phyloP scores from a whole-genome alignment of 1,284 basidiomycete genomes.

The Fomitopsis betulina region DNA sequence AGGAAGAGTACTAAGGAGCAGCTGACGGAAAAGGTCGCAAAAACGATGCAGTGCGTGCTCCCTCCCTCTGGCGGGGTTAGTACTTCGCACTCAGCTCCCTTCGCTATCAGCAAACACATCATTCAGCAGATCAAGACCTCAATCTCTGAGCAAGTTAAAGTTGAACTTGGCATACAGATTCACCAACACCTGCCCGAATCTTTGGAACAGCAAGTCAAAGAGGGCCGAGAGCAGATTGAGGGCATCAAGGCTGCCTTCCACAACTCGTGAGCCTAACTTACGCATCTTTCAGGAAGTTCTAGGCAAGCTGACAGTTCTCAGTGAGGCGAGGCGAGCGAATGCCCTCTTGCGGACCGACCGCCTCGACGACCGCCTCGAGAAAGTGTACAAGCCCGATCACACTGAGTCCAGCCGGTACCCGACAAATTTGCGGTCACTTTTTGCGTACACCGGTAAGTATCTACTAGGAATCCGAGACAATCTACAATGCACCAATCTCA shows the following conservation, averaged over 20 bases:
- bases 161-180: slow-evolving; percentile 44
- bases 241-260: slow-evolving; percentile 38
- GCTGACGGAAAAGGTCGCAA: slow-evolving; percentile 13
- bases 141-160: slow-evolving; percentile 36
- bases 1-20: slow-evolving; percentile 28
- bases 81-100: background rate
- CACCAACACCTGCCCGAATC: slow-evolving; percentile 41
- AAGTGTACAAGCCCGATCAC: slow-evolving; percentile 45
- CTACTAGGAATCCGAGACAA: background rate
- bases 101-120: slow-evolving; percentile 29
- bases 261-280: slow-evolving; percentile 43
- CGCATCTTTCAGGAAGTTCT: background rate
- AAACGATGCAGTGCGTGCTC: slow-evolving; percentile 6
- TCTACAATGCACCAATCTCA: background rate
- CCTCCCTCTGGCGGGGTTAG: background rate
- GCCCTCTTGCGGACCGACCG: slow-evolving; percentile 36
- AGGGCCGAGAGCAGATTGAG: slow-evolving; percentile 37
- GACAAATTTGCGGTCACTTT: slow-evolving; percentile 41
- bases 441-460: slow-evolving; percentile 46
- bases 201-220: slow-evolving; percentile 38
- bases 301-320: slow-evolving; percentile 15
- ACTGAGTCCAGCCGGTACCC: slow-evolving; percentile 44
- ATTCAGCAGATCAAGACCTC: slow-evolving; percentile 33
- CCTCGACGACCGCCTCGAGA: slow-evolving; percentile 38
- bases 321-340: slow-evolving; percentile 48